Evolutionary conservation across 1,139 yeast species (phyloP).

Genomic region (Arxiozyma slooffiae): DNA sequence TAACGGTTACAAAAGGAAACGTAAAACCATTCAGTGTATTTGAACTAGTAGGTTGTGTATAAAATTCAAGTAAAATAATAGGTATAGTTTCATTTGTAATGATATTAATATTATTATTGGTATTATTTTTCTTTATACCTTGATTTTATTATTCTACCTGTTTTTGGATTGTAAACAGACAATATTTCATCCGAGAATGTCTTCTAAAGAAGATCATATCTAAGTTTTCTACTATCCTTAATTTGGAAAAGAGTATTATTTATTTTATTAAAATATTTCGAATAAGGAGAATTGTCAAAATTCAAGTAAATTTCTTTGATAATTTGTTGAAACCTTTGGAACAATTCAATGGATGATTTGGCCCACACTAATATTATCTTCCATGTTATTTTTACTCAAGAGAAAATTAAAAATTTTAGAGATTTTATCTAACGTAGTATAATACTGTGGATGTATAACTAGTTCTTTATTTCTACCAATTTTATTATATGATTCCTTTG

Average conservation of each 20-base stretch:
- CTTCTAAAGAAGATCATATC: conserved; percentile 26
- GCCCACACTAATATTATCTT: conserved; percentile 25
- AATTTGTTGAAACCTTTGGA: conserved; percentile 29
- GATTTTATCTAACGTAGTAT: conserved; percentile 18
- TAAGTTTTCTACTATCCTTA: conserved; percentile 23
- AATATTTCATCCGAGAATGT: conserved; percentile 20
- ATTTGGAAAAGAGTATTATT: conserved; percentile 27
- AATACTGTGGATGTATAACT: conserved; percentile 15
- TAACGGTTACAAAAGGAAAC: conserved; percentile 1
- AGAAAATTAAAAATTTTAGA: conserved; percentile 26
- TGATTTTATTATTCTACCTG: conserved; percentile 21
- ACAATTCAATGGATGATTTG: conserved; percentile 28
- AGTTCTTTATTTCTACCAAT: not conserved
- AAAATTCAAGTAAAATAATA: conserved; percentile 15
- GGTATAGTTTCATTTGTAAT: not conserved
- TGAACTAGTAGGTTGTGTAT: conserved; percentile 28
- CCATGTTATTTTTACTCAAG: conserved; percentile 20
- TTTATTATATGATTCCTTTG: not conserved
- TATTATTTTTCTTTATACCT: conserved; percentile 5
- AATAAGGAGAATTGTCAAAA: conserved; percentile 26
- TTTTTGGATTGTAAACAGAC: conserved; percentile 22
- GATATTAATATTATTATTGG: not conserved
- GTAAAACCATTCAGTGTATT: conserved; percentile 9
- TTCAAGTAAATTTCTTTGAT: conserved; percentile 27
- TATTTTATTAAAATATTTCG: conserved; percentile 25